Evolutionary conservation across 1,284 basidiomycete species (phyloP).

Genomic region (Thelephora terrestris): DNA sequence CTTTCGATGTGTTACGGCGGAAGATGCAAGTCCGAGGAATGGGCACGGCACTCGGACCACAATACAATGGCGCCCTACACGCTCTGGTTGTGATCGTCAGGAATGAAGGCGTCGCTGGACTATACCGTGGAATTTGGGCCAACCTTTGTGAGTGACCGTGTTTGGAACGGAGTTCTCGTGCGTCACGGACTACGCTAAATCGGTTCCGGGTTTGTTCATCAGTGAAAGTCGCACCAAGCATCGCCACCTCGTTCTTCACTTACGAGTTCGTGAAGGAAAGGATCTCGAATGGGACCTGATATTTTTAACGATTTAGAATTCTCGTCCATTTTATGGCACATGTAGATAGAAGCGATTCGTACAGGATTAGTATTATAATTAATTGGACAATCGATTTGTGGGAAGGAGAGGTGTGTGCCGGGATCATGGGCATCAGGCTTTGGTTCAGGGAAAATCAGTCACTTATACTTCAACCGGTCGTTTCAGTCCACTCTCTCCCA

Average conservation of each 20-base stretch:
- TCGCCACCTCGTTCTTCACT: constrained; percentile 78
- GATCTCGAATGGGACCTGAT: not conserved
- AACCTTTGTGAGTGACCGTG: constrained; percentile 66
- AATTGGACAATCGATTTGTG: too few species aligned
- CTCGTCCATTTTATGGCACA: not conserved
- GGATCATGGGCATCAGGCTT: too few species aligned
- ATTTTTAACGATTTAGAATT: not conserved
- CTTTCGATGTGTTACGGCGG: constrained; percentile 87
- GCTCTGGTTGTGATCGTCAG: constrained; percentile 62
- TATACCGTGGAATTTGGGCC: constrained; percentile 87
- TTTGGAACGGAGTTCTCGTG: not conserved
- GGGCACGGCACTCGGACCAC: constrained; percentile 44
- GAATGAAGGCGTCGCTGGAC: constrained; percentile 63
- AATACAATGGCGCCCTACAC: constrained; percentile 74
- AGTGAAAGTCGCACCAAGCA: constrained; percentile 89
- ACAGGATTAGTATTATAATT: too few species aligned
- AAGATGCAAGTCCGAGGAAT: constrained; percentile 96
- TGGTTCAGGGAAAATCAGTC: too few species aligned
- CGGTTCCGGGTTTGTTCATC: constrained; percentile 8
- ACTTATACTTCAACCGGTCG: too few species aligned
- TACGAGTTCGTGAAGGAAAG: constrained; percentile 58
- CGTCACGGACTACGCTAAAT: constrained; percentile 7
- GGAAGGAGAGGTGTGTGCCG: too few species aligned
- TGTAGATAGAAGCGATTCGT: not conserved
- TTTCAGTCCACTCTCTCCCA: too few species aligned